These are phyloP conservation scores for Fragilariopsis cylindrus DNA, from an alignment of 108 stramenopile species.

Conservation along the genomic window DNA sequence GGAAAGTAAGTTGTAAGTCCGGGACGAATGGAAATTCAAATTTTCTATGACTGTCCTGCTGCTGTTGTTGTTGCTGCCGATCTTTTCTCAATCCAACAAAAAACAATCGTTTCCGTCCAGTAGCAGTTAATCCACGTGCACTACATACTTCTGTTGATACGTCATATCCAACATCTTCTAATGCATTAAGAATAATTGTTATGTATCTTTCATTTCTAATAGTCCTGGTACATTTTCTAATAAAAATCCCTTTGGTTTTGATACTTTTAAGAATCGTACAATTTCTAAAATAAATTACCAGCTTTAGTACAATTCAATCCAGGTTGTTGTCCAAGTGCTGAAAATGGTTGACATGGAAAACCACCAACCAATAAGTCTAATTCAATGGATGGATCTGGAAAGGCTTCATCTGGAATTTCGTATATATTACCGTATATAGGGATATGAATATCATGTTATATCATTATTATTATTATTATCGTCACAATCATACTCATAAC, in stretches of 20 bases:
- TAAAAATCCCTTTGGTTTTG: constrained; percentile 65
- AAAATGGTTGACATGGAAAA: constrained; percentile 85
- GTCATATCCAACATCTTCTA: constrained; percentile 67
- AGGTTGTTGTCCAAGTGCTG: constrained; percentile 62
- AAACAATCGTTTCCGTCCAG: constrained; percentile 67
- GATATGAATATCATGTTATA: not conserved
- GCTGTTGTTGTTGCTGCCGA: not conserved
- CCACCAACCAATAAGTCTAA: constrained; percentile 70
- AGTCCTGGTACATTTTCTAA: constrained; percentile 86
- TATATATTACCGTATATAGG: constrained; percentile 60
- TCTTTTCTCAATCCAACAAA: constrained; percentile 60
- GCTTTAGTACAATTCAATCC: constrained; percentile 64
- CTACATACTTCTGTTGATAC: constrained; percentile 64
- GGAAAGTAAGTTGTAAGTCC: constrained; percentile 60
- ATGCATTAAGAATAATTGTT: constrained; percentile 47
- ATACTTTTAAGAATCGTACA: constrained; percentile 60
- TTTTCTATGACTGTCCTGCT: not conserved
- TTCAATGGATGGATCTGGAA: constrained; percentile 16
- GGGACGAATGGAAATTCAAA: constrained; percentile 79
- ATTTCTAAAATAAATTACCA: constrained; percentile 74
- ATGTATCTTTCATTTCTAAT: constrained; percentile 50
- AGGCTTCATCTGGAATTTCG: constrained; percentile 36
- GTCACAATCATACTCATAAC: not conserved
- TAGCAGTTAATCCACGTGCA: constrained; percentile 65
- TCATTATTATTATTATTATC: not conserved